These are phyloP conservation scores for Synchytrium microbalum DNA, from an alignment of 371 early-diverging fungal genomes.

Conservation along the genomic window DNA sequence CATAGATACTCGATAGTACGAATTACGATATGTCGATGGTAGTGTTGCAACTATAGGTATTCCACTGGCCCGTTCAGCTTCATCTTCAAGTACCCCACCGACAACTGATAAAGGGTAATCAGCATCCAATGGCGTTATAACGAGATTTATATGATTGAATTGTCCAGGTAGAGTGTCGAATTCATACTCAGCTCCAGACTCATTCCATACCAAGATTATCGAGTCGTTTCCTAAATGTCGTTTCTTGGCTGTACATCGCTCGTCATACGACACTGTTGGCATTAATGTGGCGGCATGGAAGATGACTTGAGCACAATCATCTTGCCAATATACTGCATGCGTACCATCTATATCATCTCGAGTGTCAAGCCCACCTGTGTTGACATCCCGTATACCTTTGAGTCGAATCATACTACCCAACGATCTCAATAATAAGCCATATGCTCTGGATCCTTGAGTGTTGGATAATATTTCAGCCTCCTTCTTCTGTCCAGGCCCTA, in stretches of 20 bases:
- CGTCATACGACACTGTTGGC: slow-evolving; percentile 75
- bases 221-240: slow-evolving; percentile 94
- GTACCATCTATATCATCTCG: slow-evolving; percentile 78
- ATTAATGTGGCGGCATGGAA: slow-evolving; percentile 92
- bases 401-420: slow-evolving; percentile 67
- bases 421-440: slow-evolving; percentile 68
- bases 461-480: slow-evolving; percentile 83
- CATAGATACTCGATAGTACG: slow-evolving; percentile 13
- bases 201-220: slow-evolving; percentile 87
- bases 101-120: slow-evolving; percentile 6
- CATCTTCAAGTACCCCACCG: slow-evolving; percentile 3
- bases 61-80: slow-evolving; percentile 3
- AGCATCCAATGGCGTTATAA: slow-evolving; percentile 57
- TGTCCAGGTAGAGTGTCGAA: slow-evolving; percentile 88
- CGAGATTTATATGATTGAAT: slow-evolving; percentile 89
- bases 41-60: slow-evolving; percentile 24
- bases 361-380: slow-evolving; percentile 86
- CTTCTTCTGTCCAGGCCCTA: slow-evolving; percentile 70
- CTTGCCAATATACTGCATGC: slow-evolving; percentile 73
- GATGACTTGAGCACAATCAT: slow-evolving; percentile 77
- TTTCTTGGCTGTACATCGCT: slow-evolving; percentile 74
- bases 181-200: slow-evolving; percentile 56
- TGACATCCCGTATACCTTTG: slow-evolving; percentile 54
- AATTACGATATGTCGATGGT: slow-evolving; percentile 3
- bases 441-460: slow-evolving; percentile 73